Conservation (phyloP, 2,329 filamentous ascomycete genomes). For the Neofusicoccum umdonicola region DNA sequence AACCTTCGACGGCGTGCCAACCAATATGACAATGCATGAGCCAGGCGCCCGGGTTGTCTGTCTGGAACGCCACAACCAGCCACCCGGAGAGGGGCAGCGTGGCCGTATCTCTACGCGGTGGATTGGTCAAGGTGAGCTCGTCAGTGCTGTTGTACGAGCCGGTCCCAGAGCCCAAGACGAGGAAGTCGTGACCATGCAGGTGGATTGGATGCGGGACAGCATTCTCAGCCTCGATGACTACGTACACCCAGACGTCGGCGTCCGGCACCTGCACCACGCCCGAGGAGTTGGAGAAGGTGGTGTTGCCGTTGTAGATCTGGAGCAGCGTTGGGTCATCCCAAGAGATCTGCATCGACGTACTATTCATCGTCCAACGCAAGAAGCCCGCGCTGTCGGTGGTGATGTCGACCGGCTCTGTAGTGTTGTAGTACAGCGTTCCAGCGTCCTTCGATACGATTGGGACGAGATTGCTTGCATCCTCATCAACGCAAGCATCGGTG, state of each 20-base stretch:
- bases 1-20: constrained; percentile 34
- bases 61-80: constrained; percentile 54
- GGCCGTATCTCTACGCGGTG: constrained; percentile 37
- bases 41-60: constrained; percentile 51
- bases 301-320: constrained; percentile 31
- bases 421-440: neutral
- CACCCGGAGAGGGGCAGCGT: constrained; percentile 32
- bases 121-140: constrained; percentile 37
- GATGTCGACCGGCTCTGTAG: constrained; percentile 6
- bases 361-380: constrained; percentile 43
- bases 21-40: constrained; percentile 17
- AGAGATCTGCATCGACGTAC: constrained; percentile 33
- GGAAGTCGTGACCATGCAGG: constrained; percentile 39
- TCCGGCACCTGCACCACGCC: constrained; percentile 37
- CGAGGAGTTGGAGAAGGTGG: constrained; percentile 18
- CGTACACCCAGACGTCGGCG: constrained; percentile 12
- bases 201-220: constrained; percentile 42
- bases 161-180: constrained; percentile 36
- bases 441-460: constrained; percentile 34
- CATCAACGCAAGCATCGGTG: constrained; percentile 15
- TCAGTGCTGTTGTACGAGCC: constrained; percentile 28
- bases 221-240: constrained; percentile 21
- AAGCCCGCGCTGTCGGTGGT: constrained; percentile 21
- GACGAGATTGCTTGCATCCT: constrained; percentile 27
- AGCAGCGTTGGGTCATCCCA: constrained; percentile 38